Evolutionary conservation across 116 monocot genomes (phyloP).

Genomic region (Trichopus zeylanicus): DNA sequence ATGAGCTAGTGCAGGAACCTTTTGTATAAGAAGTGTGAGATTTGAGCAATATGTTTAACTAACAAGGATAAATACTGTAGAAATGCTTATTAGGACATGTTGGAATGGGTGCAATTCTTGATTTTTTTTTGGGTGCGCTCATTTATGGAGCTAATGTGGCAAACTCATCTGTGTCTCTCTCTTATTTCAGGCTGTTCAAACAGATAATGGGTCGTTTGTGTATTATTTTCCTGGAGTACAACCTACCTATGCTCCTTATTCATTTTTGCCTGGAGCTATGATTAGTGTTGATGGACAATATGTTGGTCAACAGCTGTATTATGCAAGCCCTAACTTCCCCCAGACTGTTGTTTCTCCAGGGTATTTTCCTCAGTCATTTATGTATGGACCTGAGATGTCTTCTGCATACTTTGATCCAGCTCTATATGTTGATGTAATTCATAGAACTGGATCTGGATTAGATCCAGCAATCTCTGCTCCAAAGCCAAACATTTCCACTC

Average conservation of each 20-base stretch:
- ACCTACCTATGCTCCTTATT: conserved; percentile 35
- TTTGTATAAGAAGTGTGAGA: too few species aligned
- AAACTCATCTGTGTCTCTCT: not conserved
- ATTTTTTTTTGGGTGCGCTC: not conserved
- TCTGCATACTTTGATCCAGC: conserved; percentile 37
- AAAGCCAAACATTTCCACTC: conserved; percentile 20
- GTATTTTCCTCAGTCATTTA: conserved; percentile 1
- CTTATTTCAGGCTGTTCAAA: conserved; percentile 43
- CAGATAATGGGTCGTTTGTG: conserved; percentile 35
- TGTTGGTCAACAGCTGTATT: not conserved
- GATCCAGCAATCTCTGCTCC: conserved; percentile 19
- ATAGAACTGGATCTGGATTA: conserved; percentile 20
- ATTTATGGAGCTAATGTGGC: not conserved
- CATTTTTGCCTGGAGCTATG: conserved; percentile 23
- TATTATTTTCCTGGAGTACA: conserved; percentile 55
- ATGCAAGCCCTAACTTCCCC: not conserved
- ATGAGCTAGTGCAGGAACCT: too few species aligned
- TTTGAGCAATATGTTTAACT: too few species aligned
- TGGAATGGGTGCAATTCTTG: not conserved
- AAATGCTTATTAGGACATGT: not conserved
- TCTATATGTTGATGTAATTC: conserved; percentile 19
- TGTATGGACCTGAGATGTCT: not conserved
- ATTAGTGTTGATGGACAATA: conserved; percentile 1
- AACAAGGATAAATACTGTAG: not conserved
- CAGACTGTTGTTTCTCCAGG: not conserved